Base-by-base conservation (phyloP, 129 eudicot species). In the Calendula officinalis region DNA sequence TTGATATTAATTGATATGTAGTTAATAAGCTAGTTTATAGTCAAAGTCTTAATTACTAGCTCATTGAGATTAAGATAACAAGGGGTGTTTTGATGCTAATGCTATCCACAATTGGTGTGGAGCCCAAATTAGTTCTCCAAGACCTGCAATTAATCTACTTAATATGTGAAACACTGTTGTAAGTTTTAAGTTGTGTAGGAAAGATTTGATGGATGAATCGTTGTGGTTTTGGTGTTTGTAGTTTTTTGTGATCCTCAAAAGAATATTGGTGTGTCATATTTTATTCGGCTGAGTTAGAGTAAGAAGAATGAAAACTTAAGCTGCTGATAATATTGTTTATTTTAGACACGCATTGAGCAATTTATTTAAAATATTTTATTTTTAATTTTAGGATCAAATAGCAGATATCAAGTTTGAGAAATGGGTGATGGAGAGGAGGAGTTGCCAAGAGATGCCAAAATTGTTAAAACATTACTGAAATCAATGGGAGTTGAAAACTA, bases 381-480 rank as follows among this genome's bases (percentile, higher is more conserved):
- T n/a, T n/a, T n/a, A n/a, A n/a, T n/a, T 22, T 22, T 22, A 22
- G 30, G 30, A 22, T 22, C 30, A 22, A 22, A 22, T 22, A 0
- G 30, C 62, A 71, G 47, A 71, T 61, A 52, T 12, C 30, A 22
- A 36, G 52, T 27, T 62, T 51, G 37, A 42, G 30, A 43, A 69
- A 77, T 91, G 94, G 88, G 94, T 40, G 96, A 84, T 8, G 84
- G 77, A 55, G 98, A 91, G 48, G 94, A 81, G 46, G 84, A 91
- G 30, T 63, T 91, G 80, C 98, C 98, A 1, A 80, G 95, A 68
- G 98, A 91, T 75, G 98, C 98, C 5, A 87, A 87, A 60, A 85
- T 91, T 71, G 91, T 91, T n/a, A 91, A 88, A 80, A 68, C 83
- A 12, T 77, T 91, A 64, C 56, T 91, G 14, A 88, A 81, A 68